Conservation (phyloP, 2,329 filamentous ascomycete species). For the Sporothrix variecibatus region DNA sequence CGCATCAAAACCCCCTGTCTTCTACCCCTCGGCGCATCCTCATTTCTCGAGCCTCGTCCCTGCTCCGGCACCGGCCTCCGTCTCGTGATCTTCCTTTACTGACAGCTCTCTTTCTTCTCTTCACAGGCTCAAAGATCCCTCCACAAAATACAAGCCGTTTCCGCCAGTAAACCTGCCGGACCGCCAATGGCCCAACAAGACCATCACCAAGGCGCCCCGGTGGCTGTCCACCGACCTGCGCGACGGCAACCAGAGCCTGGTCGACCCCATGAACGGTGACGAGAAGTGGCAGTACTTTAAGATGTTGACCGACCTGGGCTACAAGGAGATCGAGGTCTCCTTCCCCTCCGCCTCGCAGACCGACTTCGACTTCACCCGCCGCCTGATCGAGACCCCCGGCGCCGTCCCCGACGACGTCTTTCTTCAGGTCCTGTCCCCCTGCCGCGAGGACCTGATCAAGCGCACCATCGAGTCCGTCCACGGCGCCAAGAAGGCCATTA, state of each 20-base stretch:
- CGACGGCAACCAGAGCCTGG: slow-evolving; percentile 92
- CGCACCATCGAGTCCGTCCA: slow-evolving; percentile 85
- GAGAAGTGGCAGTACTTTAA: slow-evolving; percentile 96
- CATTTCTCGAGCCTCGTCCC: not conserved
- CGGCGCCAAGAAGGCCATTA: slow-evolving; percentile 88
- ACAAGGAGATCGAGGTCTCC: slow-evolving; percentile 97
- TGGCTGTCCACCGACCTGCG: slow-evolving; percentile 89
- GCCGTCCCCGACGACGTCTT: slow-evolving; percentile 85
- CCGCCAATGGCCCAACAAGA: slow-evolving; percentile 81
- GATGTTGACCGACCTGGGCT: slow-evolving; percentile 88
- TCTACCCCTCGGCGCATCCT: slow-evolving; percentile 7
- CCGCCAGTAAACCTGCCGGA: slow-evolving; percentile 66
- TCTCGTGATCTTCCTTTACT: not conserved
- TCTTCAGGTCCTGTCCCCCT: slow-evolving; percentile 90
- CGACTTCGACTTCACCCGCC: slow-evolving; percentile 92
- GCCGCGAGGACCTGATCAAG: slow-evolving; percentile 85
- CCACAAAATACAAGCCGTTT: slow-evolving; percentile 74
- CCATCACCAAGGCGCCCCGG: slow-evolving; percentile 78
- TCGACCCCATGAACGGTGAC: slow-evolving; percentile 93
- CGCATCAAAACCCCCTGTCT: not conserved
- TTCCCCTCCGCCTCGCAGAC: slow-evolving; percentile 94
- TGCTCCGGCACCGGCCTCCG: slow-evolving; percentile 1
- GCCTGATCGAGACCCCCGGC: slow-evolving; percentile 81
- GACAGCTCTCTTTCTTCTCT: not conserved
- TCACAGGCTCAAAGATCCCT: slow-evolving; percentile 71